A percentile compares a stretch with the other conserved stretches of the same genome.
Conservation (phyloP, 805 yeast species). For the Saturnispora mendoncae region DNA sequence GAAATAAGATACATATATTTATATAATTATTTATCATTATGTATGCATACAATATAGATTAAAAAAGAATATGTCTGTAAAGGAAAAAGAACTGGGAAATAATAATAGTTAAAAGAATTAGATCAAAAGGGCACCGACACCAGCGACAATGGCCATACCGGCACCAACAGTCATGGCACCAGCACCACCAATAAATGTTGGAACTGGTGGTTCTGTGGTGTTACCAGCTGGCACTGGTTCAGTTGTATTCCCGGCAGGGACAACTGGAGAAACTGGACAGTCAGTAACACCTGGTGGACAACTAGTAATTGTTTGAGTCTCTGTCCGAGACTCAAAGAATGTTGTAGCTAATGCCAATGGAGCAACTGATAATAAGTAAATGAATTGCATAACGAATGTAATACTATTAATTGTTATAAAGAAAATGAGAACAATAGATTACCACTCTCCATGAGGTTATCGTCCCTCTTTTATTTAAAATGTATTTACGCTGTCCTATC, state of each 20-base stretch:
- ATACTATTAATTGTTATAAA: conserved; percentile 2
- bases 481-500: neutral
- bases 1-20: neutral
- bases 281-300: conserved; percentile 31
- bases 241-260: neutral
- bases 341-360: conserved; percentile 29
- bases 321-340: conserved; percentile 28
- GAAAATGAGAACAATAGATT: neutral
- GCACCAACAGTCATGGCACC: conserved; percentile 18
- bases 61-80: no score
- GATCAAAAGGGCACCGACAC: conserved; percentile 25
- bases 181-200: conserved; percentile 9
- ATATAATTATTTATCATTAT: neutral
- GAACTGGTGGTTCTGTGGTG: conserved; percentile 14
- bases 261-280: conserved; percentile 17
- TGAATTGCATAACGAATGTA: conserved; percentile 33
- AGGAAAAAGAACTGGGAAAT: neutral
- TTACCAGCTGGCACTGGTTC: neutral
- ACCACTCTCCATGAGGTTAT: neutral
- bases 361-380: conserved; percentile 28
- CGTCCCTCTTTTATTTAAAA: neutral
- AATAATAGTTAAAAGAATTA: conserved; percentile 12
- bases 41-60: no score
- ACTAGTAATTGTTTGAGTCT: conserved; percentile 31
- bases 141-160: conserved; percentile 26